A percentile compares a stretch with the other conserved stretches of the same genome.
These are phyloP conservation scores for Abortiporus biennis DNA, from an alignment of 1,284 basidiomycete species.

Conservation along the genomic window DNA sequence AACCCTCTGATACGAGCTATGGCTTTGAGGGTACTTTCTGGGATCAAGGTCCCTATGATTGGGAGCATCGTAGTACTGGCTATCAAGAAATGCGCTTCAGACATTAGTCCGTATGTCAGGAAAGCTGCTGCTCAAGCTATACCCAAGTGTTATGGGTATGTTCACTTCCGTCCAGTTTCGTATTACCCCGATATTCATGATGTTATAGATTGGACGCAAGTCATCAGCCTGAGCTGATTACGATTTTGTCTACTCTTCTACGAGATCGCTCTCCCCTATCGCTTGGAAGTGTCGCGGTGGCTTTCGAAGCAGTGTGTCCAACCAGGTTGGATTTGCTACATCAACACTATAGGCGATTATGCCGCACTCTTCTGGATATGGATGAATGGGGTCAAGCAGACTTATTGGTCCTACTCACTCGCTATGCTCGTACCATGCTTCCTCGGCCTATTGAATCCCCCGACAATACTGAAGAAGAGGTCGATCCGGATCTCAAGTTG, in stretches of 20 bases:
- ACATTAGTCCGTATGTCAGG: conserved; percentile 90
- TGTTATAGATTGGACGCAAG: conserved; percentile 64
- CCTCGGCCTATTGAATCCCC: conserved; percentile 50
- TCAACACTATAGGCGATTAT: conserved; percentile 82
- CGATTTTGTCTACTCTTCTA: conserved; percentile 72
- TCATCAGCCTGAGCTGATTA: conserved; percentile 69
- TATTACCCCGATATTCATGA: not conserved
- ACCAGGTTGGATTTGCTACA: conserved; percentile 85
- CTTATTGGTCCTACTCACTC: conserved; percentile 71
- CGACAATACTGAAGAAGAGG: conserved; percentile 33
- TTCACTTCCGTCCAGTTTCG: conserved; percentile 10
- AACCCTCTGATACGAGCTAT: conserved; percentile 92
- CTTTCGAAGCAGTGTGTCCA: conserved; percentile 82
- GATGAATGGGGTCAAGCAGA: conserved; percentile 96
- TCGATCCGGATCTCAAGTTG: conserved; percentile 75
- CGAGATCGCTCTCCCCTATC: conserved; percentile 84
- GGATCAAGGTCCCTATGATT: conserved; percentile 86
- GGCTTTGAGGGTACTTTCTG: conserved; percentile 90
- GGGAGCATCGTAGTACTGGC: conserved; percentile 83
- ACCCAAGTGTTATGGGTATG: conserved; percentile 81
- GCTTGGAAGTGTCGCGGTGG: conserved; percentile 80
- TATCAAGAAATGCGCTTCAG: conserved; percentile 86
- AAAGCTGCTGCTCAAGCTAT: conserved; percentile 89
- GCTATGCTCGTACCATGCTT: conserved; percentile 85
- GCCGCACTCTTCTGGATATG: conserved; percentile 79